These are phyloP conservation scores for Epichloe sp. DNA, from an alignment of 2,329 filamentous ascomycete species.

Conservation along the genomic window DNA sequence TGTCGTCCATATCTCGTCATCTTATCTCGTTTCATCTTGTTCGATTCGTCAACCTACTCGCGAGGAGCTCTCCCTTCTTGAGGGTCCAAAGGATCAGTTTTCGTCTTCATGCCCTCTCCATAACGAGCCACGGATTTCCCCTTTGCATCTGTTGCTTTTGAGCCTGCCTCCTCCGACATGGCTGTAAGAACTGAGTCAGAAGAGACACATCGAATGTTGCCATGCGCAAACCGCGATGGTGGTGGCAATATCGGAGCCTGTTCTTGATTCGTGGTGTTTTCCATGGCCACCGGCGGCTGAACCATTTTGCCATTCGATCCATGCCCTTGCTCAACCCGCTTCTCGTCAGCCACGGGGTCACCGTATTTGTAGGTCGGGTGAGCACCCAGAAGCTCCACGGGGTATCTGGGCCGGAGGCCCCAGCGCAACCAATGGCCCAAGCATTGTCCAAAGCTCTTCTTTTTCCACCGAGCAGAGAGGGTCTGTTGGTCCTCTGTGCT, in stretches of 20 bases:
- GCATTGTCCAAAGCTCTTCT: conserved; percentile 2
- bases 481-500: conserved; percentile 4
- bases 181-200: neutral
- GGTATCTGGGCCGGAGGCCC: conserved; percentile 10
- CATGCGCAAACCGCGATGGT: neutral
- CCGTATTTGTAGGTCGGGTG: neutral
- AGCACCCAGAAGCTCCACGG: conserved; percentile 8
- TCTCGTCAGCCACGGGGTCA: neutral
- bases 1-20: neutral
- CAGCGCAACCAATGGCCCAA: conserved; percentile 10
- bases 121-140: neutral
- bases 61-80: neutral
- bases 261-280: neutral
- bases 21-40: neutral
- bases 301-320: neutral
- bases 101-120: neutral
- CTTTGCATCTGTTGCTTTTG: neutral
- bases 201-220: neutral
- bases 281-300: neutral
- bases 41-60: neutral
- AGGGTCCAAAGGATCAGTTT: neutral
- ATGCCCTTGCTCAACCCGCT: neutral
- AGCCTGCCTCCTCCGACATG: neutral
- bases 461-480: conserved; percentile 8
- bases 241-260: neutral